Base-by-base conservation (phyloP, 2,329 filamentous ascomycete genomes). In the Diplodia corticola region DNA sequence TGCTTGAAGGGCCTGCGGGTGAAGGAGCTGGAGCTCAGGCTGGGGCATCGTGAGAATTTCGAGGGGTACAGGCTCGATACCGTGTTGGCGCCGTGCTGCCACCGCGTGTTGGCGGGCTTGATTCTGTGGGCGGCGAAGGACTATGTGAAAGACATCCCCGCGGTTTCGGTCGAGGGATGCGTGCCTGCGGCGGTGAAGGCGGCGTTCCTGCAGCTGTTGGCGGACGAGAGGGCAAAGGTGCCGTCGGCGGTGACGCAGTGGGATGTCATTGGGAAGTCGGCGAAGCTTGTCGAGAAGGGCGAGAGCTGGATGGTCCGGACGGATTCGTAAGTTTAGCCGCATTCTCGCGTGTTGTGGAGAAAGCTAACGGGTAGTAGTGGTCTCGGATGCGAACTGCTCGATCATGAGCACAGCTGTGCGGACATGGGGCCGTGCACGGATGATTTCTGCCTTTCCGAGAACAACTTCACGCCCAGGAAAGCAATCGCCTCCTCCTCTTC, bases 81-180 rank as follows among this genome's bases (percentile, higher is more conserved):
- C 5, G 33, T 24, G 63, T 33, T 64, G 6, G 50, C 33, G 50
- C 50, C 63, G 26, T 64, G 63, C 63, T 65, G 63, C 63, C 63
- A 65, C 44, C 44, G 53, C 24, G 53, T 65, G 12, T 28, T 65
- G 28, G 44, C 44, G 15, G 63, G 63, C 0, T n/a, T 65, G 37
- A 59, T 65, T 6, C 30, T 65, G 17, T 57, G 51, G 63, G 40
- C 51, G 5, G 63, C 63, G 15, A 65, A 65, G 28, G 63, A 59
- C 4, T 59, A 49, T 3, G 53, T 65, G 15, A 49, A 17, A 20
- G 53, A 65, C 15, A 20, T 59, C 13, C 44, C 53, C 2, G 24
- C 17, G 10, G 63, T 65, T 3, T n/a, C 26, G 20, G 20, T 65
- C 33, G 51, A 65, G 33, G 63, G 63, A 6, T 65, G 63, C 53